Evolutionary conservation across 2,329 filamentous ascomycete genomes (phyloP), one percentile per base, ranked within the genome.

Genomic region (Fusarium neocosmosporiellum): DNA sequence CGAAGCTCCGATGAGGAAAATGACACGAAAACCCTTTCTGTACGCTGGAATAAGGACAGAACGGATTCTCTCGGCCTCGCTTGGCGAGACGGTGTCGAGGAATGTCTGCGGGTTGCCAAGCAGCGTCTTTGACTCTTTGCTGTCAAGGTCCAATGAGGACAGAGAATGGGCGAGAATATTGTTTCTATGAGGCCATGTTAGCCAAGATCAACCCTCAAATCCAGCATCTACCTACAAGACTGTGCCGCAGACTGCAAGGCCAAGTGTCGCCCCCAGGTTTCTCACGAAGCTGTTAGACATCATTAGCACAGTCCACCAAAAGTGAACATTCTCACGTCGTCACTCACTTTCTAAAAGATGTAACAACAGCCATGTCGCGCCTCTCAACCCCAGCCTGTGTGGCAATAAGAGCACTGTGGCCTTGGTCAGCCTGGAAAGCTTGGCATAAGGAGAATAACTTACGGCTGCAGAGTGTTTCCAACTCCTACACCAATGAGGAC

Each of bases 351-450:
- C 83, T 75, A 54, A 84, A 84, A 6, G 82, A 84, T n/a, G 82
- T 85, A 5, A 84, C 82, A 39, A 84, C 79, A 3, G 83, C 83
- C 83, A 84, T 85, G 36, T 84, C 82, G 3, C 80, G 76, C 46
- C 83, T 76, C 84, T 89, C 86, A 75, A 91, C 81, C 79, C 89
- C 75, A 81, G 88, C 80, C 82, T 91, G 84, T 82, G 90, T 81
- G 80, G 89, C 80, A 84, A 91, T 83, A 39, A 84, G 71, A n/a
- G 83, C 79, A 18, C 83, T 83, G 20, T 61, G 29, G 5, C 16
- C 24, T 3, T 53, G 36, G n/a, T 59, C n/a, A 46, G 48, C n/a
- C 5, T 24, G 4, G 2, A 10, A 8, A 24, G 9, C 5, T 10
- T 10, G 8, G 8, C 10, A 14, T 37, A 36, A 22, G 1, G 3